Conservation (phyloP, 73 alveolate genomes). For the Paramecium biaurelia region DNA sequence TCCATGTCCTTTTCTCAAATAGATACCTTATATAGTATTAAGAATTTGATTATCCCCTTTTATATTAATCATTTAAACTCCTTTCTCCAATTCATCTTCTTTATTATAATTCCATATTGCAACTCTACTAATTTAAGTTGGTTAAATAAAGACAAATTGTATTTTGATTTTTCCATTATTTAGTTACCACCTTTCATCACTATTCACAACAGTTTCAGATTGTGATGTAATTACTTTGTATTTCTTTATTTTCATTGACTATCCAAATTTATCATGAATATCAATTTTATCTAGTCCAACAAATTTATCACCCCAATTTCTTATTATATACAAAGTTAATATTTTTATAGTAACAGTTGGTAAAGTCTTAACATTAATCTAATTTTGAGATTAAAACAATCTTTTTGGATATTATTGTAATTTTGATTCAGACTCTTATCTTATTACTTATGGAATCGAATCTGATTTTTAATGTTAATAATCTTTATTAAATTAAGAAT, state of each 20-base stretch:
- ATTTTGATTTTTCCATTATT: slow-evolving; percentile 67
- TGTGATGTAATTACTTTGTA: slow-evolving; percentile 68
- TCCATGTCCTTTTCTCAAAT: slow-evolving; percentile 78
- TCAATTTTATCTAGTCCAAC: slow-evolving; percentile 81
- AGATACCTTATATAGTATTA: slow-evolving; percentile 58
- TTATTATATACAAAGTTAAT: slow-evolving; percentile 61
- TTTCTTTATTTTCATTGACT: slow-evolving; percentile 15
- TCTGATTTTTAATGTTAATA: neutral
- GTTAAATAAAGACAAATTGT: slow-evolving; percentile 66
- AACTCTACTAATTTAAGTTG: slow-evolving; percentile 68
- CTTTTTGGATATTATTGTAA: neutral
- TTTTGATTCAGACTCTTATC: neutral
- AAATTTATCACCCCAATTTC: slow-evolving; percentile 80
- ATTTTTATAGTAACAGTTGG: slow-evolving; percentile 58
- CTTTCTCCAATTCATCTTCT: slow-evolving; percentile 78
- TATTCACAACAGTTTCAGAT: slow-evolving; percentile 66
- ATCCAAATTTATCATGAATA: slow-evolving; percentile 70
- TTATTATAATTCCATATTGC: slow-evolving; percentile 74
- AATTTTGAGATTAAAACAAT: neutral
- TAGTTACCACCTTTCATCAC: slow-evolving; percentile 83
- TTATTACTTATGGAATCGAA: neutral
- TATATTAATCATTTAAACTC: slow-evolving; percentile 68
- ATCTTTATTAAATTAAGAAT: neutral
- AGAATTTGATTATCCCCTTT: slow-evolving; percentile 68
- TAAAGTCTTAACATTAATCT: neutral